These are phyloP conservation scores for Leishmania gerbilli DNA, from an alignment of 208 protist genomes.

Conservation along the genomic window DNA sequence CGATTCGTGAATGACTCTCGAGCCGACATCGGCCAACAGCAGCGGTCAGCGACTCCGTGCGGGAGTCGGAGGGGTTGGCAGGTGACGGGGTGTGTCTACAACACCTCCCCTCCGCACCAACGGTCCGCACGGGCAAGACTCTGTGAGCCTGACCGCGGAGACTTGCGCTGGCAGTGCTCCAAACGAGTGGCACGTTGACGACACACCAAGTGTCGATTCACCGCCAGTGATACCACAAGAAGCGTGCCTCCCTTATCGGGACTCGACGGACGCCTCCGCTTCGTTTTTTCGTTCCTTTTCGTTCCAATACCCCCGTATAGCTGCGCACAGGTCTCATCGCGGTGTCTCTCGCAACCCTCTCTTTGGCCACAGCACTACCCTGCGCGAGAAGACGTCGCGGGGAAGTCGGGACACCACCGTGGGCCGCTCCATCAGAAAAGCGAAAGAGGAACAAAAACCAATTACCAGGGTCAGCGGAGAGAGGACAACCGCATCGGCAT, in stretches of 20 bases:
- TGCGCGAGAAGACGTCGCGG: background rate
- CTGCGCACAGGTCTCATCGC: background rate
- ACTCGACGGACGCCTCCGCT: too few relatives aligned
- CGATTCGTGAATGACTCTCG: background rate
- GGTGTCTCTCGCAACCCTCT: background rate
- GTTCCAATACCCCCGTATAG: background rate
- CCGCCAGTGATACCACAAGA: background rate
- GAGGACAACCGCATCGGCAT: too few relatives aligned
- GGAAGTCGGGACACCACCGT: background rate
- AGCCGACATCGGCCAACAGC: background rate
- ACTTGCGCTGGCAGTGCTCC: background rate
- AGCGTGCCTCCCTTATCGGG: background rate
- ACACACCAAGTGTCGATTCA: background rate
- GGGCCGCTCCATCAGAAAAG: too few relatives aligned
- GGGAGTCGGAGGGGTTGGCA: background rate
- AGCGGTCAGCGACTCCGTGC: background rate
- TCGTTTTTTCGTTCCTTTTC: background rate
- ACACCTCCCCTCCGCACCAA: background rate
- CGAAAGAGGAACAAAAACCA: too few relatives aligned
- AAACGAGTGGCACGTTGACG: background rate
- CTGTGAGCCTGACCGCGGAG: background rate
- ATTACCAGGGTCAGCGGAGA: too few relatives aligned
- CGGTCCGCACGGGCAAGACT: background rate
- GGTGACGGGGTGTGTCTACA: background rate
- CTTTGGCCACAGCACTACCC: background rate